phyloP scores from a whole-genome alignment of 2,329 filamentous ascomycete species.

The Claviceps fusiformis region DNA sequence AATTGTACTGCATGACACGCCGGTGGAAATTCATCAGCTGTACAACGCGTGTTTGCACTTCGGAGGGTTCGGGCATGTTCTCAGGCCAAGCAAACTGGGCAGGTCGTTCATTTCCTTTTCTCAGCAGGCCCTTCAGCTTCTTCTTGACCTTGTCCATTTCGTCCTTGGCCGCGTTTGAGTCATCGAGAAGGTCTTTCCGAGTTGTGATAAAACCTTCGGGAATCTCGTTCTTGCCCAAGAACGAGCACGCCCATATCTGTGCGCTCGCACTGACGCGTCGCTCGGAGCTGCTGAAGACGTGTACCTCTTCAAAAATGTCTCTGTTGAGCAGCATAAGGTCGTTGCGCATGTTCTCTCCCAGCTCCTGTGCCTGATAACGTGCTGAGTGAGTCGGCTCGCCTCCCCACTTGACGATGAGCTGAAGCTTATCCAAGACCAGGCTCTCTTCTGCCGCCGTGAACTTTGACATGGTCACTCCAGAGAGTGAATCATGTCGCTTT shows the following conservation, averaged over 20 bases:
- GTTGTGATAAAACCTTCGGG: slow-evolving; percentile 77
- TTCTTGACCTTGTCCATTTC: slow-evolving; percentile 99
- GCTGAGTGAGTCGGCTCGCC: slow-evolving; percentile 96
- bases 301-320: slow-evolving; percentile 81
- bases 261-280: slow-evolving; percentile 88
- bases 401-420: slow-evolving; percentile 98
- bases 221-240: slow-evolving; percentile 75
- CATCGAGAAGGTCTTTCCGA: slow-evolving; percentile 87
- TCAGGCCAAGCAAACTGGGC: slow-evolving; percentile 97
- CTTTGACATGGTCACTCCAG: slow-evolving; percentile 81
- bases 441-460: slow-evolving; percentile 90
- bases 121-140: slow-evolving; percentile 84
- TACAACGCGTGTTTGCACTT: slow-evolving; percentile 83
- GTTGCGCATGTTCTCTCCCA: slow-evolving; percentile 91
- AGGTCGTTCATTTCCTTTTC: slow-evolving; percentile 85
- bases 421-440: slow-evolving; percentile 85
- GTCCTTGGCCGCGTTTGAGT: slow-evolving; percentile 96
- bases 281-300: slow-evolving; percentile 92
- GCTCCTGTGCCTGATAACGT: slow-evolving; percentile 86
- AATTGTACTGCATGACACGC: slow-evolving; percentile 89
- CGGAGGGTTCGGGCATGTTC: slow-evolving; percentile 84
- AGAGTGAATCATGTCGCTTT: slow-evolving; percentile 68
- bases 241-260: slow-evolving; percentile 87
- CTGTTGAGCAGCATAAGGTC: slow-evolving; percentile 87
- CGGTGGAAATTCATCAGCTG: slow-evolving; percentile 97